Base-by-base conservation (phyloP, 73 alveolate genomes). In the Paramecium primaurelia region DNA sequence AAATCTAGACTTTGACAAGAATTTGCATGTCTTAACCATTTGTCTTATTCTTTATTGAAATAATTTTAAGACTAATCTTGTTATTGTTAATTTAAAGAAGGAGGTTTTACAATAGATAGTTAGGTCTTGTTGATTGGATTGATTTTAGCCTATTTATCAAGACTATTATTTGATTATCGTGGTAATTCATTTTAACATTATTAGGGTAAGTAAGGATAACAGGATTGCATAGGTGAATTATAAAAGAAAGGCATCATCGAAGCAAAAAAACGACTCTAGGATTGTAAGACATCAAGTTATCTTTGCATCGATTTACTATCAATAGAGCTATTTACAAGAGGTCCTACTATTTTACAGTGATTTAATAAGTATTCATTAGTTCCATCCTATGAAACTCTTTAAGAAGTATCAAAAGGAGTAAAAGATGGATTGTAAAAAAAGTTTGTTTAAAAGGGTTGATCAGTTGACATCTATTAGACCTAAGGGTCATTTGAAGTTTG, bases 381-480 rank as follows among this genome's bases (percentile, higher is more conserved):
- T 45, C 91, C 91, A 47, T 80, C 91, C 25, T 16, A 45, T 14
- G 91, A 80, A 14, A 64, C 84, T 16, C 49, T 64, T 34, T 28
- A 64, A 3, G 84, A 80, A 47, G 25, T 64, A 14, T 32, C 58
- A 20, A 80, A 32, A 20, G 37, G n/a, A 12, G 47, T 11, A 36
- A 80, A 80, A 3, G 42, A 6, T 12, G 45, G 22, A 26, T 42
- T 18, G 51, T 3, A 49, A 80, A 45, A 47, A 25, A 45, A 26
- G 51, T n/a, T 20, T 22, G 90, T 6, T 38, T 16, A 42, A 42
- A 38, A 45, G 16, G 71, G 73, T 77, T 80, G 73, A 80, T 80
- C 91, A 4, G 77, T 80, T 26, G 91, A 80, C 73, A 32, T 25
- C 30, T 80, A 44, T 49, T 80, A 80, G 44, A 80, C 44, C 71